These are phyloP conservation scores for Testicularia cyperi DNA, from an alignment of 1,284 basidiomycete genomes.

Conservation along the genomic window DNA sequence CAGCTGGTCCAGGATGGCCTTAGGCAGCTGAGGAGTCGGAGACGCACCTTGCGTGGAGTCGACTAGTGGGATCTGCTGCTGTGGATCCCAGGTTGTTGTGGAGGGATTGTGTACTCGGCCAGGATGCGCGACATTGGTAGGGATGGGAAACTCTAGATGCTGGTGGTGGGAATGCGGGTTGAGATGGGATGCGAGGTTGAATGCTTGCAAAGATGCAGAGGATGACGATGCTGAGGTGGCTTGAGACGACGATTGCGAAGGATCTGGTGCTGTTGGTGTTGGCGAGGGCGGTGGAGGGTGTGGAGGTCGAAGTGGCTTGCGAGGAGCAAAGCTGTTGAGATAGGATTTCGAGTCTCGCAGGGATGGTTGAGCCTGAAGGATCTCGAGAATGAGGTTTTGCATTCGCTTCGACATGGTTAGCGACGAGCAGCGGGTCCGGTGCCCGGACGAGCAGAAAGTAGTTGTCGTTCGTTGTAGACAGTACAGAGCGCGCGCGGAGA, in stretches of 20 bases:
- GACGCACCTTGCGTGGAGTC: slow-evolving; percentile 7
- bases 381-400: slow-evolving; percentile 94
- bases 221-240: no score
- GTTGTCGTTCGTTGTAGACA: no score
- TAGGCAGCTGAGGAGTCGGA: slow-evolving; percentile 10
- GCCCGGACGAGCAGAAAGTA: background rate
- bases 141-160: slow-evolving; percentile 33
- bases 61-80: slow-evolving; percentile 18
- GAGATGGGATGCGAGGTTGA: slow-evolving; percentile 3
- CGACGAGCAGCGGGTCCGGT: background rate
- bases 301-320: slow-evolving; percentile 6
- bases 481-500: no score
- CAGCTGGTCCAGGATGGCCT: slow-evolving; percentile 23
- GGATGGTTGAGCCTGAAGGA: slow-evolving; percentile 89
- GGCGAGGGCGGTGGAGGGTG: slow-evolving; percentile 2
- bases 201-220: no score
- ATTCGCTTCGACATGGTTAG: slow-evolving; percentile 48
- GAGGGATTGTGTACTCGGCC: slow-evolving; percentile 35
- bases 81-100: slow-evolving; percentile 30
- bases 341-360: slow-evolving; percentile 85
- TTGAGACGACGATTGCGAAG: no score
- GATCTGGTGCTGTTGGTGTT: slow-evolving; percentile 6
- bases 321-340: slow-evolving; percentile 74
- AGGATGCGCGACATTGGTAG: slow-evolving; percentile 23
- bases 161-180: slow-evolving; percentile 1